A percentile compares a stretch with the other conserved stretches of the same genome.
Evolutionary conservation across 1,284 basidiomycete genomes (phyloP).

Genomic region (Cryptococcus sp.): DNA sequence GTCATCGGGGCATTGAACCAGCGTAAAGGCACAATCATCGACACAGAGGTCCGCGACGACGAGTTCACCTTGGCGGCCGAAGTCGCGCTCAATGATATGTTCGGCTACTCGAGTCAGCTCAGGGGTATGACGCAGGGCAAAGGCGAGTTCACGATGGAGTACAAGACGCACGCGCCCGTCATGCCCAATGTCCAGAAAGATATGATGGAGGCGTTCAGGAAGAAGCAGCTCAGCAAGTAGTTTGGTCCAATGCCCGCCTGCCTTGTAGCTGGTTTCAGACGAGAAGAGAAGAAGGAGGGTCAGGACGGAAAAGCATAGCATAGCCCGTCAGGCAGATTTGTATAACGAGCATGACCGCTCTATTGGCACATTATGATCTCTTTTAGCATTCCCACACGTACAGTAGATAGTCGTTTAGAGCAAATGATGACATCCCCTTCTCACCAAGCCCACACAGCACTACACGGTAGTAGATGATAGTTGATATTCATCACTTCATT

Average conservation of each 20-base stretch:
- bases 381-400: no score
- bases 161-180: conserved; percentile 86
- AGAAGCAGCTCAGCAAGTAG: conserved; percentile 52
- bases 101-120: conserved; percentile 90
- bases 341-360: no score
- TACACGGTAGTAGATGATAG: no score
- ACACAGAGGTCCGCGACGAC: conserved; percentile 95
- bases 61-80: conserved; percentile 93
- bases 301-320: no score
- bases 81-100: conserved; percentile 98
- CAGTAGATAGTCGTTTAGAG: no score
- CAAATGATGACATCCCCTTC: no score
- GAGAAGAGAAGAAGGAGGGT: no score
- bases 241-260: not conserved
- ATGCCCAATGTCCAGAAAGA: conserved; percentile 84
- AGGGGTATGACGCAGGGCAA: conserved; percentile 95
- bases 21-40: conserved; percentile 90
- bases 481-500: no score
- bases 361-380: no score
- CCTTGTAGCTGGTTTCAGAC: no score
- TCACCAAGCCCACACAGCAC: no score
- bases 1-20: conserved; percentile 96
- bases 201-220: conserved; percentile 69
- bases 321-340: no score
- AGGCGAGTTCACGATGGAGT: conserved; percentile 96